phyloP scores from a whole-genome alignment of 2,329 filamentous ascomycete genomes.

The Fusarium concolor region DNA sequence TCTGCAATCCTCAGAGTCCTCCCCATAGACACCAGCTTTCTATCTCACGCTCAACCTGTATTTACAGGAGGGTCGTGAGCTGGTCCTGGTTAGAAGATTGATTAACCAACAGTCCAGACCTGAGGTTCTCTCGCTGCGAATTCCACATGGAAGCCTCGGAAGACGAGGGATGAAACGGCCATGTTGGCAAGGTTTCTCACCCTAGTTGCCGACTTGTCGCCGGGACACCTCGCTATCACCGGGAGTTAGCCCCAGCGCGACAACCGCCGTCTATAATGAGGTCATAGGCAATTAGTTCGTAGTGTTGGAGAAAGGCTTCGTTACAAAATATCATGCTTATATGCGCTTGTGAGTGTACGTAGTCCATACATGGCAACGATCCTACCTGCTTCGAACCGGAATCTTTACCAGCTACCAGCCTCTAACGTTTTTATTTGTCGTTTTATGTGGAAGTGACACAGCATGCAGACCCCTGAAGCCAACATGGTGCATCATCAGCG shows the following conservation, averaged over 20 bases:
- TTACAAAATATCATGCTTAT: constrained; percentile 15
- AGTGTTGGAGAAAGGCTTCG: not conserved
- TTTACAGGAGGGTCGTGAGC: not conserved
- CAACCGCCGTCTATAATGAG: constrained; percentile 44
- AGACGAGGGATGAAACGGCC: constrained; percentile 32
- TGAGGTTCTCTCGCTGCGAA: constrained; percentile 5
- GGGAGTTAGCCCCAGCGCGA: constrained; percentile 27
- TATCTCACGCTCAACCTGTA: not conserved
- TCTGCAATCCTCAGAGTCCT: too few relatives aligned
- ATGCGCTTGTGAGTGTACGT: constrained; percentile 4
- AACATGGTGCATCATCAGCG: not conserved
- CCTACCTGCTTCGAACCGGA: not conserved
- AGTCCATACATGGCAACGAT: constrained; percentile 1
- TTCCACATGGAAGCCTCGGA: constrained; percentile 29
- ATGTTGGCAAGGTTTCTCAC: constrained; percentile 35
- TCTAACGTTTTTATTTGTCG: not conserved
- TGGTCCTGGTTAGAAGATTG: not conserved
- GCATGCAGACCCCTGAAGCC: not conserved
- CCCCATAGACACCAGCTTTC: constrained; percentile 5
- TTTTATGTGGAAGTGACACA: not conserved
- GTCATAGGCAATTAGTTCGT: constrained; percentile 33
- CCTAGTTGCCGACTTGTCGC: constrained; percentile 41
- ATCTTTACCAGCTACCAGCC: not conserved
- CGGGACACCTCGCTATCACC: constrained; percentile 33
- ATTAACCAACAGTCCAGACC: constrained; percentile 1